These are phyloP conservation scores for Tulasnella sp. DNA, from an alignment of 768 basidiomycete genomes.

Conservation along the genomic window DNA sequence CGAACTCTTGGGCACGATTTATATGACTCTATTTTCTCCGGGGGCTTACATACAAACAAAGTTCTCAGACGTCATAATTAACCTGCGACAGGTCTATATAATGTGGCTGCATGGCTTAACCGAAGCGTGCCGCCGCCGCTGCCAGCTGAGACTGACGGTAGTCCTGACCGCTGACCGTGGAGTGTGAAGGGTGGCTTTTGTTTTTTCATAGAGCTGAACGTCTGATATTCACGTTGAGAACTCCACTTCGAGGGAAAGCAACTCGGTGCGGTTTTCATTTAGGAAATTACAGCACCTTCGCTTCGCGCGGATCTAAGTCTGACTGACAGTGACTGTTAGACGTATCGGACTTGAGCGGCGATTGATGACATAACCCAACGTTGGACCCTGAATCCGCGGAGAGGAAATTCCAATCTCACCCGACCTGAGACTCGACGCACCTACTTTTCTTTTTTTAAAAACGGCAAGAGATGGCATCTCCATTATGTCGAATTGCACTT, in stretches of 20 bases:
- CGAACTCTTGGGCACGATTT: no score
- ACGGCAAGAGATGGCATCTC: neutral
- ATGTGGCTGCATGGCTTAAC: neutral
- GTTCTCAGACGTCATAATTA: neutral
- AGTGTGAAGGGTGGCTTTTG: neutral
- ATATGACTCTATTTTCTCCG: no score
- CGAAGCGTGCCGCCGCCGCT: neutral
- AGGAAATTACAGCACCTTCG: neutral
- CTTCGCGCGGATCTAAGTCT: no score
- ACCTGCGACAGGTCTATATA: neutral
- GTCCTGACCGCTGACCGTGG: neutral
- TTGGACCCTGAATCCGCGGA: neutral
- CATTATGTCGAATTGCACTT: neutral
- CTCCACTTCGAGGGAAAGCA: no score
- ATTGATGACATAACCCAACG: neutral
- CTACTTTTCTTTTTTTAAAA: neutral
- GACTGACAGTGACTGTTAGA: no score
- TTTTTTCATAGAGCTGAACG: no score
- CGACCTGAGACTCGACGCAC: neutral
- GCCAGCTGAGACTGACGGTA: neutral
- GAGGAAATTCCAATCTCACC: slow-evolving; percentile 4
- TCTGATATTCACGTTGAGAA: no score
- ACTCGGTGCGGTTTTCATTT: neutral
- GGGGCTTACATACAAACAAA: neutral
- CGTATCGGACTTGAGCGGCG: neutral